Percentiles rank a stretch among this genome's conserved stretches.
phyloP scores from a whole-genome alignment of 78 protist genomes.

The Tieghemostelium lacteum region DNA sequence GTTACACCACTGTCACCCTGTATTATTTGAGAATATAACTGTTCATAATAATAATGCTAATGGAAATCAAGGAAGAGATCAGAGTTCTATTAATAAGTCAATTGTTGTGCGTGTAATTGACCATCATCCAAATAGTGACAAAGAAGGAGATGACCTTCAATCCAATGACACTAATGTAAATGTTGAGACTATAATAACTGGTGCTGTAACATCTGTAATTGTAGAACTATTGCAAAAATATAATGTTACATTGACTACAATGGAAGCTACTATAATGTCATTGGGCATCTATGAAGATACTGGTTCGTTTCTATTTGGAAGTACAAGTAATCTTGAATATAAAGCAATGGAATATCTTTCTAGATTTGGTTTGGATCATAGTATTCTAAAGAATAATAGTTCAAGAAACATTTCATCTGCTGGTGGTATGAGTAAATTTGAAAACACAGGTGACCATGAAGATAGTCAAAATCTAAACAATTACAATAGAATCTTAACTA shows the following conservation, averaged over 20 bases:
- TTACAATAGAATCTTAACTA: neutral
- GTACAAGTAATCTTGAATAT: neutral
- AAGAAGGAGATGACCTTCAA: neutral
- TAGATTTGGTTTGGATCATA: neutral
- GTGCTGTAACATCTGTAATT: neutral
- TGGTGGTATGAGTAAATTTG: neutral
- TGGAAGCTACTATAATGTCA: slow-evolving; percentile 12
- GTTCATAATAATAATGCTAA: neutral
- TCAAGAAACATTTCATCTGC: neutral
- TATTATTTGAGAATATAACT: neutral
- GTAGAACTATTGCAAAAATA: neutral
- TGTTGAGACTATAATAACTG: slow-evolving; percentile 1
- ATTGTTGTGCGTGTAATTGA: neutral
- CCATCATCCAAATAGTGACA: slow-evolving; percentile 1
- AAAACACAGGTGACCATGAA: neutral
- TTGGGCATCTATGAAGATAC: slow-evolving; percentile 27
- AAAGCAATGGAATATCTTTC: slow-evolving; percentile 4
- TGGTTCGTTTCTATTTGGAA: neutral
- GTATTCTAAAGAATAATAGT: neutral
- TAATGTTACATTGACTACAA: neutral
- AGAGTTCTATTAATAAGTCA: neutral
- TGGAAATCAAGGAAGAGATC: neutral
- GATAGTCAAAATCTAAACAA: too few species aligned
- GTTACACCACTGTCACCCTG: neutral
- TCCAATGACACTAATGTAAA: neutral